A percentile compares a stretch with the other conserved stretches of the same genome.
phyloP scores from a whole-genome alignment of 345 rosid genomes.

The Ailanthus altissimus region DNA sequence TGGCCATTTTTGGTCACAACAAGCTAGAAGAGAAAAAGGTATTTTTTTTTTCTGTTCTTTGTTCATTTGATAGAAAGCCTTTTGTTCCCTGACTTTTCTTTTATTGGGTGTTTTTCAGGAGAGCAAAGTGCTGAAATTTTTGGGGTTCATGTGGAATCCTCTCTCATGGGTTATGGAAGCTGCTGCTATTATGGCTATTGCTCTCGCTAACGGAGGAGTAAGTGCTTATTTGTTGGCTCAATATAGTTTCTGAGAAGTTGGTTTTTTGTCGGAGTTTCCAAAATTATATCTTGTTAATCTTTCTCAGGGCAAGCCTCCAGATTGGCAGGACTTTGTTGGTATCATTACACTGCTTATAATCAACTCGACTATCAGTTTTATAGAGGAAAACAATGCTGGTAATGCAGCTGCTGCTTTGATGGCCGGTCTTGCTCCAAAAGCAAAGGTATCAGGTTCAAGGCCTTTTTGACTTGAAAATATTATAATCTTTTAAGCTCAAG shows the following conservation, averaged over 20 bases:
- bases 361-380: conserved; percentile 96
- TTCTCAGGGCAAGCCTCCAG: conserved; percentile 89
- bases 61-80: conserved; percentile 10
- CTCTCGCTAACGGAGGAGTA: conserved; percentile 99
- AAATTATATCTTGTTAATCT: conserved; percentile 12
- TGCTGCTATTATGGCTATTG: conserved; percentile 99
- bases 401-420: conserved; percentile 98
- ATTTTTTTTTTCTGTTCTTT: neutral
- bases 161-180: conserved; percentile 99
- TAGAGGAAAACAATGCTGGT: conserved; percentile 97
- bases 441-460: conserved; percentile 60
- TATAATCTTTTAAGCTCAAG: conserved; percentile 1
- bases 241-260: neutral
- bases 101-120: conserved; percentile 50
- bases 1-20: conserved; percentile 89
- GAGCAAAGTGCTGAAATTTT: conserved; percentile 81
- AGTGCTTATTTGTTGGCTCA: conserved; percentile 29
- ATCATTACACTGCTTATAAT: conserved; percentile 84
- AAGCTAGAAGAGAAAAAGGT: conserved; percentile 97
- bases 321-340: conserved; percentile 98
- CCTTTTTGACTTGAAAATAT: neutral
- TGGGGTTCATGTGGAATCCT: conserved; percentile 99
- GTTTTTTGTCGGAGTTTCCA: neutral
- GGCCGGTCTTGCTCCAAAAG: conserved; percentile 97
- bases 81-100: conserved; percentile 13